phyloP scores from a whole-genome alignment of 2,329 filamentous ascomycete species.

The Penicillium sp. region DNA sequence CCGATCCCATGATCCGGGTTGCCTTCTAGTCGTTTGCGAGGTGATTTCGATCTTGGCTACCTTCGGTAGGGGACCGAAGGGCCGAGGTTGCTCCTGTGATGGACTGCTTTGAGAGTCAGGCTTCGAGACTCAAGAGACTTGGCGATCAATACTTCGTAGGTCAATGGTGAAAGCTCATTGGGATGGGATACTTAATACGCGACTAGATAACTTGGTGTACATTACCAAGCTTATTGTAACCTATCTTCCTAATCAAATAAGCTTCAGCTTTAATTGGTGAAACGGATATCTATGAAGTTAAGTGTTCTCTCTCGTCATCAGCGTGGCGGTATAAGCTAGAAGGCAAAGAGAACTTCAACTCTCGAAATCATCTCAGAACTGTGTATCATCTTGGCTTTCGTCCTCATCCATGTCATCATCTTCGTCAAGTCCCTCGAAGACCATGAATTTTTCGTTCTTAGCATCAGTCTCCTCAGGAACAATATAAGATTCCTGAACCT shows the following conservation, averaged over 20 bases:
- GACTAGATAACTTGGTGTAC: no score
- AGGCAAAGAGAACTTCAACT: background rate
- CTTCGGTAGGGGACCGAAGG: slow-evolving; percentile 3
- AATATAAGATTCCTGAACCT: slow-evolving; percentile 81
- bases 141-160: background rate
- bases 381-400: slow-evolving; percentile 20
- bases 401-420: slow-evolving; percentile 33
- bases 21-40: background rate
- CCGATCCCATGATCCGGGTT: slow-evolving; percentile 11
- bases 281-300: slow-evolving; percentile 1
- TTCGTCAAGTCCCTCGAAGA: slow-evolving; percentile 44
- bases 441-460: slow-evolving; percentile 61
- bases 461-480: slow-evolving; percentile 70
- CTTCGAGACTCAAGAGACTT: background rate
- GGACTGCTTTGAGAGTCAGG: background rate
- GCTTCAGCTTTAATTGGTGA: background rate
- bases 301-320: slow-evolving; percentile 9
- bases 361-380: slow-evolving; percentile 12
- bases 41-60: slow-evolving; percentile 3
- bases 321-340: slow-evolving; percentile 2
- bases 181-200: background rate
- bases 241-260: no score
- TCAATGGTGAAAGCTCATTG: background rate
- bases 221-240: no score
- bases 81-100: slow-evolving; percentile 7